phyloP scores from a whole-genome alignment of 345 rosid genomes.

The Hevea brasiliensis region DNA sequence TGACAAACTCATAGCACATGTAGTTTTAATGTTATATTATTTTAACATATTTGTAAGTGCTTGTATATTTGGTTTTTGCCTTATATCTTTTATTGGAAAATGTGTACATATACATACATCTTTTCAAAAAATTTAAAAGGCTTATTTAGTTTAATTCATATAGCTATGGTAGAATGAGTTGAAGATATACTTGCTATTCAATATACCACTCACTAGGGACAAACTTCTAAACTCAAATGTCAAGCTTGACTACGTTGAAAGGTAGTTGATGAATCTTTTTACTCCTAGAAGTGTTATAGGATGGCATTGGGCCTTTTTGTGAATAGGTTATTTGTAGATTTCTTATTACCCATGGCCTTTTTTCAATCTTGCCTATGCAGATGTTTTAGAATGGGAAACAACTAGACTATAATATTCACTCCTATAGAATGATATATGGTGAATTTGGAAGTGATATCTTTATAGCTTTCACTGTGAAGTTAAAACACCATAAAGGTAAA shows the following conservation, averaged over 20 bases:
- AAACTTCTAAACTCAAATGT: constrained; percentile 91
- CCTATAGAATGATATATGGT: too few relatives aligned
- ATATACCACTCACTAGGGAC: constrained; percentile 92
- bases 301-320: constrained; percentile 9
- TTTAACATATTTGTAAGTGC: neutral
- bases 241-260: constrained; percentile 72
- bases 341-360: constrained; percentile 11
- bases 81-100: too few relatives aligned
- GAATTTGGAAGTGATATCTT: too few relatives aligned
- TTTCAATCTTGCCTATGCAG: too few relatives aligned
- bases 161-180: constrained; percentile 1
- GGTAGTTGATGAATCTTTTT: constrained; percentile 7
- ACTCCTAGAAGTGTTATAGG: constrained; percentile 16
- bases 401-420: too few relatives aligned
- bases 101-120: too few relatives aligned
- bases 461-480: too few relatives aligned
- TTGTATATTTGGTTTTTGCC: neutral
- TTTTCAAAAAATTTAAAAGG: neutral
- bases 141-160: neutral
- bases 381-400: too few relatives aligned
- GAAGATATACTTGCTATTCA: constrained; percentile 81
- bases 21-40: neutral
- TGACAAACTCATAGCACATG: neutral
- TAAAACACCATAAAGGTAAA: too few relatives aligned
- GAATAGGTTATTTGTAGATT: constrained; percentile 19